A percentile compares a stretch with the other conserved stretches of the same genome.
Conservation (phyloP, 768 basidiomycete species). For the Naganishia antarctica region DNA sequence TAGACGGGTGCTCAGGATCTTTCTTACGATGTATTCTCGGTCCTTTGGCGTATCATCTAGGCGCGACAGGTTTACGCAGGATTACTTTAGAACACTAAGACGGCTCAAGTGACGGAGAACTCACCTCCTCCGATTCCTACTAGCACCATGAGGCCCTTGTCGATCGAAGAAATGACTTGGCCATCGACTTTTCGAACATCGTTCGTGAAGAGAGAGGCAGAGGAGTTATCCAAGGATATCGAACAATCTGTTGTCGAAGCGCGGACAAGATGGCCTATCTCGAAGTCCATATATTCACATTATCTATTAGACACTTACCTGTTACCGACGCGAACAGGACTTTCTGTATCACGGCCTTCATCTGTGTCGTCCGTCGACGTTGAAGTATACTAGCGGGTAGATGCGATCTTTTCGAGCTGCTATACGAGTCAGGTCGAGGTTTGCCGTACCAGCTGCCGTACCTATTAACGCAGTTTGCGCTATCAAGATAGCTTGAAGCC, state of each 20-base stretch:
- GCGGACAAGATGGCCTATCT: too few species aligned
- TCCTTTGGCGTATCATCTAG: conserved; percentile 79
- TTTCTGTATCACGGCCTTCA: conserved; percentile 18
- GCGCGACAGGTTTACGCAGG: too few species aligned
- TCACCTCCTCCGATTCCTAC: conserved; percentile 66
- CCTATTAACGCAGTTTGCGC: too few species aligned
- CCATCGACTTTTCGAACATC: conserved; percentile 67
- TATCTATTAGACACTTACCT: not conserved
- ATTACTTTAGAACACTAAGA: not conserved
- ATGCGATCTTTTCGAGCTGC: too few species aligned
- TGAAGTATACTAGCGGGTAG: too few species aligned
- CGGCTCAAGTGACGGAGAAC: not conserved
- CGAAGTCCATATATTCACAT: too few species aligned
- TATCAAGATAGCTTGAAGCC: not conserved
- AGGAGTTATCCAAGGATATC: too few species aligned
- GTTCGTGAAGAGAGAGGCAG: too few species aligned
- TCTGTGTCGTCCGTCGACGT: too few species aligned
- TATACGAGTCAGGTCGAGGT: too few species aligned
- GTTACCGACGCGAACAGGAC: conserved; percentile 13
- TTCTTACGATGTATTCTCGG: conserved; percentile 66
- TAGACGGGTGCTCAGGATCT: conserved; percentile 71
- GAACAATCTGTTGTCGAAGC: too few species aligned
- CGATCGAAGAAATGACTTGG: conserved; percentile 73
- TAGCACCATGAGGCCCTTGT: conserved; percentile 79
- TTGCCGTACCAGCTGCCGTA: too few species aligned